Percentiles rank a stretch among this genome's conserved stretches.
These are phyloP conservation scores for Collybia nuda DNA, from an alignment of 768 basidiomycete genomes.

Conservation along the genomic window DNA sequence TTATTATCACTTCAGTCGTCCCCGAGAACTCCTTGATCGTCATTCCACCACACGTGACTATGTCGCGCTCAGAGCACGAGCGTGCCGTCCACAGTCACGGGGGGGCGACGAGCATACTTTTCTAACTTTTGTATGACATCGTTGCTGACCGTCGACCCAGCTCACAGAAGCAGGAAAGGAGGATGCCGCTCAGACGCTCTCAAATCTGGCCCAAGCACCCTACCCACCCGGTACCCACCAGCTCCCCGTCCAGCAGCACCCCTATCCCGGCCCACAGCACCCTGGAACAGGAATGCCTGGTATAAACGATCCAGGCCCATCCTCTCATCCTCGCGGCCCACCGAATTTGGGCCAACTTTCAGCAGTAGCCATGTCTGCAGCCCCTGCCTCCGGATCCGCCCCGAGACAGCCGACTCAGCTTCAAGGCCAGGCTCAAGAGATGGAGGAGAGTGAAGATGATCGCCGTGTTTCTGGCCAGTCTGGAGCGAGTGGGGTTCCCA, in stretches of 20 bases:
- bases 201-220: constrained; percentile 49
- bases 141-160: constrained; percentile 22
- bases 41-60: constrained; percentile 34
- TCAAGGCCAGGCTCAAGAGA: constrained; percentile 17
- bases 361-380: constrained; percentile 49
- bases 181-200: constrained; percentile 59
- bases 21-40: constrained; percentile 16
- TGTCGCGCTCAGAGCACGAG: constrained; percentile 38
- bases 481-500: constrained; percentile 8
- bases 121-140: neutral
- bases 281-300: constrained; percentile 41
- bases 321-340: constrained; percentile 68
- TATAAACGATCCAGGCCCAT: constrained; percentile 69
- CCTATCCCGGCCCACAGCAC: constrained; percentile 34
- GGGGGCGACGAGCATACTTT: constrained; percentile 14
- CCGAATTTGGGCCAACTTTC: constrained; percentile 62
- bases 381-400: constrained; percentile 19
- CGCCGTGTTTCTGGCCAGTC: constrained; percentile 12
- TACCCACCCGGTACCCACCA: constrained; percentile 22
- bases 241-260: constrained; percentile 31
- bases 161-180: constrained; percentile 51
- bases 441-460: constrained; percentile 25
- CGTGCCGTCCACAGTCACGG: constrained; percentile 35
- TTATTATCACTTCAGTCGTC: constrained; percentile 17
- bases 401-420: constrained; percentile 12